Evolutionary conservation across 164 flowering plant genomes (phyloP), one percentile per base, ranked within the genome.

Genomic region (Houttuynia cordata): DNA sequence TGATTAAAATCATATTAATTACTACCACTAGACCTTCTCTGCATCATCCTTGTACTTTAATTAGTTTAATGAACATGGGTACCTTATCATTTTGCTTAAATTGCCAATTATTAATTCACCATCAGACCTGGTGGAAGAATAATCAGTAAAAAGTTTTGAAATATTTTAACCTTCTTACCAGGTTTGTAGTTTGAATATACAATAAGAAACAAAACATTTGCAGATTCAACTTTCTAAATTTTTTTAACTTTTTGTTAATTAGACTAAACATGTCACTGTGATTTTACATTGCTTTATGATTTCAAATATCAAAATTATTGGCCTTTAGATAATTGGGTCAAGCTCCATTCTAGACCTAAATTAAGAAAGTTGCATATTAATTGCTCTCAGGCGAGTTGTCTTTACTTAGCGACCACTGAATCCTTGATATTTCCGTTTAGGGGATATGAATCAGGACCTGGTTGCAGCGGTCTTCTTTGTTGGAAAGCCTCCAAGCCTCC

Each of bases 371-470:
- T 30, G n/a, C n/a, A n/a, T n/a, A n/a, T n/a, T n/a, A n/a, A n/a
- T n/a, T n/a, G n/a, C n/a, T 14, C 10, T n/a, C 20, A 37, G 14
- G 49, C 12, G 3, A 45, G 17, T 45, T 45, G 2, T 57, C 19
- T n/a, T 18, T 39, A 30, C 15, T 50, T 50, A 24, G 30, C 7
- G 21, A 19, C 37, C 24, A 13, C 22, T 45, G 49, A 45, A 1
- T 45, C 23, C 13, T 4, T 4, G 56, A 15, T 8, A 50, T 34
- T 41, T 62, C 15, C 25, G 10, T 58, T 15, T 30, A 65, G 64
- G 41, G 64, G 60, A 55, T 67, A 61, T 50, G 69, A 67, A 25
- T 67, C 69, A 25, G 69, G 64, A 39, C 69, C 64, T 12, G 64
- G 64, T 24, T 67, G 69, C 69, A 60, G 49, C 47, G 60, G 69